Percentiles rank a stretch among this genome's conserved stretches.
Evolutionary conservation across 176 grass and related monocot genomes (phyloP).

Genomic region (Avena eriantha): DNA sequence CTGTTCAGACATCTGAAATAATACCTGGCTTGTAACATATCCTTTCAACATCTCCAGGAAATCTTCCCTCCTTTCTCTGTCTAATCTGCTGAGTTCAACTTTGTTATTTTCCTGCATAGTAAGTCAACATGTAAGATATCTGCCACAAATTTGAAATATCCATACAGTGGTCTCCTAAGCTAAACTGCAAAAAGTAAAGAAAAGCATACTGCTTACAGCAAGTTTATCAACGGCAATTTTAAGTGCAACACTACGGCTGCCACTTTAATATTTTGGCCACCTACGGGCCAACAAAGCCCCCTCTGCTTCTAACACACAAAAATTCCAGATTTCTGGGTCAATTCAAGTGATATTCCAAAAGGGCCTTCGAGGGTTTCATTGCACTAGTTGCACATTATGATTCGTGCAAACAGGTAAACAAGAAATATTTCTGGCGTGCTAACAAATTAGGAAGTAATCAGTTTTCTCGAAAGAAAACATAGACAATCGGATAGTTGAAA

Average conservation of each 20-base stretch:
- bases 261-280: not conserved
- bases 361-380: not conserved
- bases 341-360: not conserved
- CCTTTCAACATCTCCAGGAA: conserved; percentile 89
- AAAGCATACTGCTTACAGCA: not conserved
- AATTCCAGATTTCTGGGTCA: not conserved
- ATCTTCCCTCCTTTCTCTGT: conserved; percentile 82
- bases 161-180: not conserved
- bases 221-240: conserved; percentile 20
- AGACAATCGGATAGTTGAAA: not conserved
- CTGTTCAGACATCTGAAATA: not conserved
- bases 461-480: not conserved
- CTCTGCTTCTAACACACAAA: not conserved
- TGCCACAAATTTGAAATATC: not conserved
- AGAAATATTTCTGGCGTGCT: not conserved
- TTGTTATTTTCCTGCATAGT: conserved; percentile 82
- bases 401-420: not conserved
- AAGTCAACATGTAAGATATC: not conserved
- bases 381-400: not conserved
- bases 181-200: not conserved
- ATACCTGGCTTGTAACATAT: conserved; percentile 92
- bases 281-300: not conserved
- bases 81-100: conserved; percentile 77
- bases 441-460: not conserved
- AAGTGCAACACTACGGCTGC: not conserved